Base-by-base conservation (phyloP, 257 asterid species). In the Nicotiana knightiana region DNA sequence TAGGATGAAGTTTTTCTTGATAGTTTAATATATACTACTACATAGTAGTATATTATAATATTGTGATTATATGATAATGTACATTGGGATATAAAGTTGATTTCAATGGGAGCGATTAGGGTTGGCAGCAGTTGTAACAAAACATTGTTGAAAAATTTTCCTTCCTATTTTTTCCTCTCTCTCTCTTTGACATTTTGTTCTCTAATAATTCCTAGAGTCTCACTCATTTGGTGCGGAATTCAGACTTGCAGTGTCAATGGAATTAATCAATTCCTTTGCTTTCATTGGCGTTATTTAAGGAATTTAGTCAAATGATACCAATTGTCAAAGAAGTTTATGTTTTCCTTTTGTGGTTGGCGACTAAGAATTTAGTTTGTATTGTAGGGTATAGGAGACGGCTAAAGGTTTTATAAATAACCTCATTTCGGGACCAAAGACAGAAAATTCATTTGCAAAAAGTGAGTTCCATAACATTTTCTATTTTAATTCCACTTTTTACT, bases 111-210 rank as follows among this genome's bases (percentile, higher is more conserved):
- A 71, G 59, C 46, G 79, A 71, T 71, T 48, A 3, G 79, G 48
- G 79, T 71, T 71, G 79, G 79, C 79, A 48, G 61, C 39, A 46
- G 43, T 71, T 46, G 13, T 71, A 48, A 71, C 79, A 71, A 24
- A 71, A 71, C 28, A 46, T 71, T 71, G 62, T 71, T 71, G 79
- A 71, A 46, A 46, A 0, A 0, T 0, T 5, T 71, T 24, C 78
- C 78, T 46, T 71, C 37, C 59, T 70, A 11, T 70, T 70, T 53
- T 53, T 54, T 12, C 18, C 18, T 54, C 18, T 54, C 2, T 30
- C 2, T 30, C 32, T 28, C 32, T 1, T 2, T 32, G 79, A 71
- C 79, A 30, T 24, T 71, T 46, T 48, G 39, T 71, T 26, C 7
- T 15, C 9, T 55, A 17, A 16, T 8, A 55, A 12, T 43, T 43